Conservation (phyloP, 257 asterid genomes). For the Nyctanthes arbortristis region DNA sequence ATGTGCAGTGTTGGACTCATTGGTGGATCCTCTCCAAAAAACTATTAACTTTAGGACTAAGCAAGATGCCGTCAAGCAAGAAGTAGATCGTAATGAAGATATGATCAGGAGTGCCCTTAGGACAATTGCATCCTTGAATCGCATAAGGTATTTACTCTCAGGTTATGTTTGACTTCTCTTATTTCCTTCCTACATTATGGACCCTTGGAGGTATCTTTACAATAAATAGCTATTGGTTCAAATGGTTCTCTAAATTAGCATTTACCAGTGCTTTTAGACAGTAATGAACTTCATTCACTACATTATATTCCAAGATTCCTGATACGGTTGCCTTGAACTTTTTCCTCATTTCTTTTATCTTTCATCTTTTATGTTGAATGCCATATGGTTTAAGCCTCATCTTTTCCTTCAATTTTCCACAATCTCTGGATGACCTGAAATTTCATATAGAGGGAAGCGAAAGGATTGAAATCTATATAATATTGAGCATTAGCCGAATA, state of each 20-base stretch:
- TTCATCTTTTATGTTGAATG: neutral
- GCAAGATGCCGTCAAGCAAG: slow-evolving; percentile 98
- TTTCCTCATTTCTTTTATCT: neutral
- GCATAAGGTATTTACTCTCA: slow-evolving; percentile 69
- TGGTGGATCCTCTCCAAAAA: slow-evolving; percentile 94
- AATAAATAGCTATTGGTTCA: neutral
- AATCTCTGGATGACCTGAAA: too few species aligned
- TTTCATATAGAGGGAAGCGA: too few species aligned
- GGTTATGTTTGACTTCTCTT: slow-evolving; percentile 10
- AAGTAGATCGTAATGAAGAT: slow-evolving; percentile 97
- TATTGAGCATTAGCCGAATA: too few species aligned
- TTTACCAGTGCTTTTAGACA: neutral
- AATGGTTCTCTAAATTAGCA: neutral
- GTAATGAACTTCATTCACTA: too few species aligned
- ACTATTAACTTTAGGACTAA: slow-evolving; percentile 87
- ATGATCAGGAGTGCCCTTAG: slow-evolving; percentile 98
- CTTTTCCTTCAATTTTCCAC: neutral
- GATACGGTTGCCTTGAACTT: neutral
- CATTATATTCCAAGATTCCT: neutral
- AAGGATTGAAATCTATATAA: too few species aligned
- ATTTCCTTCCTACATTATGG: neutral
- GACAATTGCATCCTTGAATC: slow-evolving; percentile 86
- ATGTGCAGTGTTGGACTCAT: slow-evolving; percentile 79
- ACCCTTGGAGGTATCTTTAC: neutral
- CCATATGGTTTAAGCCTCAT: neutral